Evolutionary conservation across 495 filamentous ascomycete species (phyloP), one percentile per base, ranked within the genome.

Genomic region (Cryomyces antarcticus): DNA sequence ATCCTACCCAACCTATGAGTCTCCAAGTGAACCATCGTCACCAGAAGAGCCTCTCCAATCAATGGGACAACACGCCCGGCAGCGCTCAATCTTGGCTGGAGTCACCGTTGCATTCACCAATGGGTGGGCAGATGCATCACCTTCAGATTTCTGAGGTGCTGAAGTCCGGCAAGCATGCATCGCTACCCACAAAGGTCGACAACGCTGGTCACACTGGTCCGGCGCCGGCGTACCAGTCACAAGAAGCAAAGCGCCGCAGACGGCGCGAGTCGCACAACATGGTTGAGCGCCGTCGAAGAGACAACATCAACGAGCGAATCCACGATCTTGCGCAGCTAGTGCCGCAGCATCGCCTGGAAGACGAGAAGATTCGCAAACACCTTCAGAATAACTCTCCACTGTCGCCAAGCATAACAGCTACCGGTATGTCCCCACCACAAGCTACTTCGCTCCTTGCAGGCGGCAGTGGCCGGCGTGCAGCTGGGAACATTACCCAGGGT

Each of bases 241-340:
- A 94, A 54, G 89, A 97, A 63, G 82, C 84, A 51, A 94, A 96
- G 69, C 73, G 82, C 46, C 78, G 86, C 52, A 70, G 86, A 46
- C 73, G 89, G 39, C 75, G 89, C 12, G 89, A 94, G 52, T 94
- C 87, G 1, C 89, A 97, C 63, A 97, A 97, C 52, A 67, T 93
- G 37, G 89, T 97, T 7, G 89, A 97, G 58, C 82, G 89, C 41
- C 77, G 89, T 30, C 79, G 89, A 38, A 75, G 89, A 37, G 89
- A 97, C 61, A 95, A 97, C 50, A 97, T 97, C 67, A 97, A 97
- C 52, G 89, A 97, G 57, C 74, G 89, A 5, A 97, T 97, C 46
- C 88, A 96, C 50, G 89, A 97, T 51, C 70, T 97, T 4, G 89
- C 84, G 49, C 82, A 86, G 52, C 72, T 97, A 1, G 89, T 97